Conservation (phyloP, 495 filamentous ascomycete species). For the Daldinia childiae region DNA sequence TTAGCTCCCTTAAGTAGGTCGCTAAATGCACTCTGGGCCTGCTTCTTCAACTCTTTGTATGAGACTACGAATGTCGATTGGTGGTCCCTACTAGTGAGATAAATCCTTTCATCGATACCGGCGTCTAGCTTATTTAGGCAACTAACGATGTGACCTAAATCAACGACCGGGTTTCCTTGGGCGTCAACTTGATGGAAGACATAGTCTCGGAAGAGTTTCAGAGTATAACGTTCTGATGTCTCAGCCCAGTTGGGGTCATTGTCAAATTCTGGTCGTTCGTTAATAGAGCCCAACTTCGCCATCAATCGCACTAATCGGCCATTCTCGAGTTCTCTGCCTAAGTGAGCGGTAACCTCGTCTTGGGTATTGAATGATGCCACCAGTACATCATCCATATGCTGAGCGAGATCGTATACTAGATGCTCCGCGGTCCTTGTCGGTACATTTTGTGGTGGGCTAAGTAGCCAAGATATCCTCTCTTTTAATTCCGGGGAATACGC, state of each 20-base stretch:
- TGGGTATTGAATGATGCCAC: slow-evolving; percentile 63
- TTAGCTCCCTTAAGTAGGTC: slow-evolving; percentile 71
- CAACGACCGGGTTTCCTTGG: slow-evolving; percentile 78
- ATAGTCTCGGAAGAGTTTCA: slow-evolving; percentile 96
- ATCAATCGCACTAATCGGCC: slow-evolving; percentile 84
- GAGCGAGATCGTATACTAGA: slow-evolving; percentile 78
- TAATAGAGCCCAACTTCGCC: slow-evolving; percentile 83
- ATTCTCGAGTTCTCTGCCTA: slow-evolving; percentile 88
- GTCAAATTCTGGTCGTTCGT: slow-evolving; percentile 87
- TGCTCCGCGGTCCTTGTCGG: slow-evolving; percentile 75
- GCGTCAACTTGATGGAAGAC: slow-evolving; percentile 95
- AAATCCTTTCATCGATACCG: slow-evolving; percentile 84
- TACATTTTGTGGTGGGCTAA: slow-evolving; percentile 61
- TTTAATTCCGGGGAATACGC: slow-evolving; percentile 78
- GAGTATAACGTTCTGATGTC: slow-evolving; percentile 85
- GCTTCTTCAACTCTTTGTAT: slow-evolving; percentile 87
- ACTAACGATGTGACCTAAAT: slow-evolving; percentile 83
- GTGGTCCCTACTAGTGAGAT: slow-evolving; percentile 86
- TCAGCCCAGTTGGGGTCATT: slow-evolving; percentile 82
- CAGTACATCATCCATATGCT: slow-evolving; percentile 76
- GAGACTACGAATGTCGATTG: slow-evolving; percentile 85
- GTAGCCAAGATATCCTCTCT: slow-evolving; percentile 79
- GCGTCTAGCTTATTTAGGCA: slow-evolving; percentile 94
- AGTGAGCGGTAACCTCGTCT: slow-evolving; percentile 67
- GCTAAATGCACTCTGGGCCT: slow-evolving; percentile 78